Conservation (phyloP, 306 rosid genomes). For the Ammopiptanthus mongolicus region DNA sequence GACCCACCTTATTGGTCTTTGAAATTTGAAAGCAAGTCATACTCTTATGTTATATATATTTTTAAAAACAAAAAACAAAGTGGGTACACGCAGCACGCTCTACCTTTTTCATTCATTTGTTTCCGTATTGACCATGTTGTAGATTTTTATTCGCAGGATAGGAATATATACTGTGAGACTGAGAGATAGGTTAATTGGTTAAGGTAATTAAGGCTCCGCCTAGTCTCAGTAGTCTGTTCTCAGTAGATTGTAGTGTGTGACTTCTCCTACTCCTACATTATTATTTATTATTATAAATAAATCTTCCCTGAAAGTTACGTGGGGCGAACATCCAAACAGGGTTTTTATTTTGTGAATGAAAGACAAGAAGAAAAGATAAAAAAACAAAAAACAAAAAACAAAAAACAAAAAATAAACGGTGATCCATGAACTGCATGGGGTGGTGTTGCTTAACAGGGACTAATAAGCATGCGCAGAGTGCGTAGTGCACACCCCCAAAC, state of each 20-base stretch:
- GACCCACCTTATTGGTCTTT: neutral
- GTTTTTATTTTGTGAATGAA: too few species aligned
- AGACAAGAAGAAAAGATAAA: neutral
- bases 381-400: neutral
- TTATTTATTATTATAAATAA: neutral
- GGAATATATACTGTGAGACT: neutral
- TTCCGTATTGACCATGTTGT: neutral
- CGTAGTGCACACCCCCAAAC: constrained; percentile 14
- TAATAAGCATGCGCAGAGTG: constrained; percentile 23
- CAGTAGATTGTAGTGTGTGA: neutral
- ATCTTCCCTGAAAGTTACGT: constrained; percentile 4
- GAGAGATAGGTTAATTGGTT: neutral
- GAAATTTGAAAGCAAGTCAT: neutral
- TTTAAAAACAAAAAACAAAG: neutral
- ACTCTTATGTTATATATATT: neutral
- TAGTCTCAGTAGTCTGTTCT: neutral
- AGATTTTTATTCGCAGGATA: neutral
- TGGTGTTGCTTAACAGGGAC: neutral
- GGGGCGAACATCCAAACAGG: neutral
- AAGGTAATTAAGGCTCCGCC: neutral
- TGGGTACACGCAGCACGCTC: neutral
- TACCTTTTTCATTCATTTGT: constrained; percentile 1
- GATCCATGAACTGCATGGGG: neutral
- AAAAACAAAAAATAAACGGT: neutral
- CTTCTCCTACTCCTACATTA: neutral